phyloP scores from a whole-genome alignment of 1,284 basidiomycete species.

The Tylopilus sp. region DNA sequence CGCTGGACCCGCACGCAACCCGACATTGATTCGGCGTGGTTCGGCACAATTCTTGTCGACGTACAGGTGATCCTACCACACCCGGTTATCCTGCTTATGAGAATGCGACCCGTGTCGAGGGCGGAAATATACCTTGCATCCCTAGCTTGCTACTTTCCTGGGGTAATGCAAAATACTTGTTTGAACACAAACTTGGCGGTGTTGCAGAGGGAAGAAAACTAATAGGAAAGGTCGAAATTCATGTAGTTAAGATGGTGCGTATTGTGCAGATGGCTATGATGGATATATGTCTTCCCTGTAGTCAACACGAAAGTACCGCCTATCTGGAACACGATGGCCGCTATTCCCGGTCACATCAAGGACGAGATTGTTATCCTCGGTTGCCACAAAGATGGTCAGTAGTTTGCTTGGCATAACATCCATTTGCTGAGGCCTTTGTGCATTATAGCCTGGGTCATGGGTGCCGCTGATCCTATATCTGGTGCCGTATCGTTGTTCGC shows the following conservation, averaged over 20 bases:
- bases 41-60: constrained; percentile 78
- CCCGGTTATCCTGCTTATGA: constrained; percentile 86
- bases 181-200: constrained; percentile 51
- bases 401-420: neutral
- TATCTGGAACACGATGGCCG: constrained; percentile 86
- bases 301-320: constrained; percentile 79
- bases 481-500: constrained; percentile 82
- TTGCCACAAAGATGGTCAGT: constrained; percentile 79
- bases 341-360: constrained; percentile 84
- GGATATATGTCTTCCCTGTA: constrained; percentile 19
- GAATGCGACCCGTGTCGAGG: constrained; percentile 70
- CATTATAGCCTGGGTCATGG: constrained; percentile 53
- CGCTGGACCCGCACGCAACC: constrained; percentile 83
- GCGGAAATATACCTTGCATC: constrained; percentile 73
- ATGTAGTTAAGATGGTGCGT: constrained; percentile 48
- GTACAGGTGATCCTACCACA: constrained; percentile 85
- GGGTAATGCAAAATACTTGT: constrained; percentile 60
- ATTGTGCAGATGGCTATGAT: neutral
- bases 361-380: constrained; percentile 87
- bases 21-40: constrained; percentile 81
- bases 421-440: constrained; percentile 26
- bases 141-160: constrained; percentile 79
- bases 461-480: constrained; percentile 82
- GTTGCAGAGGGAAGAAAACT: constrained; percentile 37
- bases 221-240: constrained; percentile 47